Conservation (phyloP, 345 rosid species). For the Bruguiera parviflora region DNA sequence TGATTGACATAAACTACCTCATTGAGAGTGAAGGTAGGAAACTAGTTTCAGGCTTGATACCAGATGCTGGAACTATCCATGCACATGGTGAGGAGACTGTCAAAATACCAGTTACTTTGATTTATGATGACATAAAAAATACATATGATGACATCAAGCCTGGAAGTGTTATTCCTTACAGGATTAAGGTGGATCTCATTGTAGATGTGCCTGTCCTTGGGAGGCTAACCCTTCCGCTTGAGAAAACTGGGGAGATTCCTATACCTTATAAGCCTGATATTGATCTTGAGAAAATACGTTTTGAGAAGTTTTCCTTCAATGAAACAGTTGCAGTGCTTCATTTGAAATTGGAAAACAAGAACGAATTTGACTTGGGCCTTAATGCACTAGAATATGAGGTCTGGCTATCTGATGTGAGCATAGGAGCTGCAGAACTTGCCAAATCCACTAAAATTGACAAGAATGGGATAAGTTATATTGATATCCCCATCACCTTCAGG, state of each 20-base stretch:
- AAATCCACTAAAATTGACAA: constrained; percentile 62
- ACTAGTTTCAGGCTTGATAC: constrained; percentile 81
- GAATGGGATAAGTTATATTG: constrained; percentile 58
- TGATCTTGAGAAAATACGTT: constrained; percentile 73
- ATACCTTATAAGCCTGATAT: constrained; percentile 93
- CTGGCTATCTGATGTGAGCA: constrained; percentile 68
- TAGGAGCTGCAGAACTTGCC: constrained; percentile 69
- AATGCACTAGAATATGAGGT: constrained; percentile 77
- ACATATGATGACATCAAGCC: constrained; percentile 80
- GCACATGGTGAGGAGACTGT: constrained; percentile 96
- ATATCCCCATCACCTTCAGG: constrained; percentile 75
- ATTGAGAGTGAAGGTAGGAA: constrained; percentile 92
- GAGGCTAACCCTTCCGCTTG: constrained; percentile 78
- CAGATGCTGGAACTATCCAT: constrained; percentile 84
- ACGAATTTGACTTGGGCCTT: constrained; percentile 86
- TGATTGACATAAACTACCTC: constrained; percentile 74
- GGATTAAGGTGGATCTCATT: constrained; percentile 74
- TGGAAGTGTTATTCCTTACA: constrained; percentile 87
- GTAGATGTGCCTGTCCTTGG: constrained; percentile 88
- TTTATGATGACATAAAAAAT: constrained; percentile 75
- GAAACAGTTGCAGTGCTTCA: constrained; percentile 88
- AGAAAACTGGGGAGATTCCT: constrained; percentile 95
- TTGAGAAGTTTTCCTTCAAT: constrained; percentile 76
- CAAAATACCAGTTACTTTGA: constrained; percentile 75
- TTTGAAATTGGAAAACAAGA: constrained; percentile 75